These are phyloP conservation scores for Zymoseptoria crescenta DNA, from an alignment of 2,329 filamentous ascomycete species.

Conservation along the genomic window DNA sequence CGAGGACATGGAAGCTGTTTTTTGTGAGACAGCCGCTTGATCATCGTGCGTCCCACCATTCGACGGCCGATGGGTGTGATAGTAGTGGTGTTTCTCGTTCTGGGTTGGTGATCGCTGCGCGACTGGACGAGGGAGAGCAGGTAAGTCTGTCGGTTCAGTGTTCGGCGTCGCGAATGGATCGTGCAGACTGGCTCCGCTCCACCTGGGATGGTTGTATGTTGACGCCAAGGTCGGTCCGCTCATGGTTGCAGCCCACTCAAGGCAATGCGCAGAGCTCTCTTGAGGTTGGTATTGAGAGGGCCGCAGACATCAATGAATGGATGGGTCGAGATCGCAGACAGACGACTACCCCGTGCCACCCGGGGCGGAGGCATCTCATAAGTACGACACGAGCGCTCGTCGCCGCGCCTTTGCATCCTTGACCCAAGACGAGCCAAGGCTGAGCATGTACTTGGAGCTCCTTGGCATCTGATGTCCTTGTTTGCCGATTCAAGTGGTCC, in stretches of 20 bases:
- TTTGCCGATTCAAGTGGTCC: neutral
- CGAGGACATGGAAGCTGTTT: constrained; percentile 26
- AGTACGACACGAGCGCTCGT: neutral
- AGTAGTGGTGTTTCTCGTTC: neutral
- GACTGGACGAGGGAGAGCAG: constrained; percentile 14
- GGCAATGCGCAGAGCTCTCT: neutral
- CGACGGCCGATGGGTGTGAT: neutral
- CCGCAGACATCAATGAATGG: constrained; percentile 5
- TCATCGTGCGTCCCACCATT: constrained; percentile 9
- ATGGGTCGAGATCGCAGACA: neutral
- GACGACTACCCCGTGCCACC: neutral
- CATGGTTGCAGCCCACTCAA: constrained; percentile 11
- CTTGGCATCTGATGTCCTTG: neutral
- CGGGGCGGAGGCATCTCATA: neutral
- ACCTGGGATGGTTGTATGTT: constrained; percentile 8
- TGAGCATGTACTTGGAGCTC: neutral
- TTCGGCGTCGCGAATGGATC: constrained; percentile 15
- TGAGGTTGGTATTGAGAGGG: constrained; percentile 1
- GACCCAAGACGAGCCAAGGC: neutral
- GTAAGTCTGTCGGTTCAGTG: constrained; percentile 6
- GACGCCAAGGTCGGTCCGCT: constrained; percentile 16
- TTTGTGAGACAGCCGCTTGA: constrained; percentile 12
- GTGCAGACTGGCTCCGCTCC: constrained; percentile 1
- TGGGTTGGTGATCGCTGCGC: constrained; percentile 6
- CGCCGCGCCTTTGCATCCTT: neutral